Base-by-base conservation (phyloP, 352 stramenopile genomes). In the Paralagenidium karlingii region DNA sequence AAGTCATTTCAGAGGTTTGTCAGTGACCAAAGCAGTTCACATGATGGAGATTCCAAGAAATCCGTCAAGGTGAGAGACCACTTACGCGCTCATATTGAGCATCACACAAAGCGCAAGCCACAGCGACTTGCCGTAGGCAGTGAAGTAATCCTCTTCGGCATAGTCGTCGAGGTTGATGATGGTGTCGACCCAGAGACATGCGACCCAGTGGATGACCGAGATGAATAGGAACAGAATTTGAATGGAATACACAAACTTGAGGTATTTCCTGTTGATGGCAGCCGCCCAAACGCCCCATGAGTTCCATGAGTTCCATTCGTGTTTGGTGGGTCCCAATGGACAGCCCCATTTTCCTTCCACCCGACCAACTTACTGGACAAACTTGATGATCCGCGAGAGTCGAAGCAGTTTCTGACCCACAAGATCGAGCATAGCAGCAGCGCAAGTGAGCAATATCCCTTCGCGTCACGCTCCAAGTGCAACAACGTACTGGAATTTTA, bases 331-430 rank as follows among this genome's bases (percentile, higher is more conserved):
- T 20, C 7, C 8, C 11, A 33, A 13, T 3, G 3, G 11, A 16
- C 18, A 19, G 33, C 3, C 22, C 21, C 4, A 20, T 16, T 19
- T 11, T 11, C 4, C 11, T n/a, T n/a, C n/a, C n/a, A n/a, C n/a
- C n/a, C n/a, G n/a, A n/a, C n/a, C n/a, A n/a, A 44, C 49, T 33
- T 57, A 80, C 66, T 75, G 62, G 19, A 80, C 66, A 38, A 80
- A 80, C 31, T 75, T 74, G 49, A 80, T 71, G 33, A 80, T 46
- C 3, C 66, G 54, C 40, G 62, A 48, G 26, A 80, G 50, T 9
- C 66, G 66, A 46, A 80, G 74, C 19, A 80, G 60, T 80, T 76
- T 80, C 66, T 80, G 39, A 3, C 15, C 26, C 43, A 18, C 2
- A 40, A 18, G 12, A 38, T 24, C 15, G 38, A 37, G 12, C 4